A percentile compares a stretch with the other conserved stretches of the same genome.
phyloP scores from a whole-genome alignment of 805 yeast species.

The Monosporozyma solicola region DNA sequence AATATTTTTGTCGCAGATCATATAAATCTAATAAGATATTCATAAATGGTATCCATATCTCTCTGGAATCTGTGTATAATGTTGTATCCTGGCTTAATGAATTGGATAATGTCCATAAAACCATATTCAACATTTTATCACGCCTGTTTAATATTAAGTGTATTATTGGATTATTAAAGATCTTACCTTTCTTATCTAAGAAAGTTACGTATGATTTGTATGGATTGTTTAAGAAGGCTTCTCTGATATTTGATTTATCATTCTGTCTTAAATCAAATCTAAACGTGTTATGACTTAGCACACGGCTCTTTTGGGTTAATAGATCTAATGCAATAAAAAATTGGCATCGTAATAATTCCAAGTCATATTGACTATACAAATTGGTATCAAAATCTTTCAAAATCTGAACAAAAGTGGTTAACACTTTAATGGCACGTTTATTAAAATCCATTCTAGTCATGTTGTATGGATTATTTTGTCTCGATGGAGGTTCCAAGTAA shows the following conservation, averaged over 20 bases:
- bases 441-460: conserved; percentile 24
- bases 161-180: conserved; percentile 17
- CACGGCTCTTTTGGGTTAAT: conserved; percentile 3
- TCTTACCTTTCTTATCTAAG: conserved; percentile 11
- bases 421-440: conserved; percentile 28
- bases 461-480: conserved; percentile 22
- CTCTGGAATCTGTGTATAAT: conserved; percentile 12
- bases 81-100: conserved; percentile 11
- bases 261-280: background rate
- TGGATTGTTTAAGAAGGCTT: conserved; percentile 6
- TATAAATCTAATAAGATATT: conserved; percentile 15
- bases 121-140: conserved; percentile 21
- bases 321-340: conserved; percentile 19
- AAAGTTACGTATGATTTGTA: conserved; percentile 20
- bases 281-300: background rate
- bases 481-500: conserved; percentile 18
- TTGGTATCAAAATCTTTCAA: conserved; percentile 13
- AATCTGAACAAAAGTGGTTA: conserved; percentile 16
- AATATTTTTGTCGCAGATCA: conserved; percentile 21
- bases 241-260: background rate
- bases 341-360: conserved; percentile 26
- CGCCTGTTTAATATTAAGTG: conserved; percentile 12
- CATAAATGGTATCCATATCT: conserved; percentile 23
- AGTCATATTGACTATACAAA: conserved; percentile 10
- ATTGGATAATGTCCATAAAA: conserved; percentile 21